Evolutionary conservation across 805 yeast species (phyloP).

Genomic region (Sugiyamaella chiloensis): DNA sequence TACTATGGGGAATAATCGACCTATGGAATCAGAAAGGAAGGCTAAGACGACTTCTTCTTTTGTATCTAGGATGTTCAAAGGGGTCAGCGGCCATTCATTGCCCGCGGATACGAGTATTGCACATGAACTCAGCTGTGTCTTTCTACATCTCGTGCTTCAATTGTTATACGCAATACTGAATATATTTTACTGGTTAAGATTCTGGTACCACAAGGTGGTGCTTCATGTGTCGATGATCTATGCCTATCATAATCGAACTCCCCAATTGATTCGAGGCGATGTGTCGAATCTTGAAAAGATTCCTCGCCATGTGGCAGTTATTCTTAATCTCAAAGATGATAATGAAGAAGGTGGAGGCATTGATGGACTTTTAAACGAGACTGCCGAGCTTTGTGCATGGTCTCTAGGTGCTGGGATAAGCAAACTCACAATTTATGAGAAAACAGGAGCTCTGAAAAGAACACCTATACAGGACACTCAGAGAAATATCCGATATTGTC

Average conservation of each 20-base stretch:
- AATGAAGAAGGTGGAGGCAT: conserved; percentile 88
- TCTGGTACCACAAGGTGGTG: conserved; percentile 19
- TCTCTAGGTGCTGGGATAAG: conserved; percentile 83
- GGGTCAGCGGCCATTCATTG: no score
- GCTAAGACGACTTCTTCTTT: no score
- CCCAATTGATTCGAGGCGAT: conserved; percentile 83
- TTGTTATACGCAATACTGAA: conserved; percentile 16
- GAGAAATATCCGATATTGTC: conserved; percentile 54
- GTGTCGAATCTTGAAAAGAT: conserved; percentile 67
- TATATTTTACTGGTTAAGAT: conserved; percentile 12
- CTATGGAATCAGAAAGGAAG: no score
- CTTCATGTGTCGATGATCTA: conserved; percentile 20
- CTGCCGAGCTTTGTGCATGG: conserved; percentile 83
- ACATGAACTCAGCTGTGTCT: no score
- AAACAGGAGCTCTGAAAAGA: conserved; percentile 60
- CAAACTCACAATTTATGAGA: conserved; percentile 71
- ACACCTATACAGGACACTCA: conserved; percentile 39
- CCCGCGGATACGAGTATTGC: no score
- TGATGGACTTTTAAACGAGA: conserved; percentile 73
- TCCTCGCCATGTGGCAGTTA: conserved; percentile 72
- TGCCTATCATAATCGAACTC: conserved; percentile 37
- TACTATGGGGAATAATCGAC: no score
- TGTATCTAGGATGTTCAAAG: no score
- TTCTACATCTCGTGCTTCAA: conserved; percentile 16
- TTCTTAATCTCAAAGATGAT: conserved; percentile 68